These are phyloP conservation scores for Astraeus odoratus DNA, from an alignment of 768 basidiomycete genomes.

Conservation along the genomic window DNA sequence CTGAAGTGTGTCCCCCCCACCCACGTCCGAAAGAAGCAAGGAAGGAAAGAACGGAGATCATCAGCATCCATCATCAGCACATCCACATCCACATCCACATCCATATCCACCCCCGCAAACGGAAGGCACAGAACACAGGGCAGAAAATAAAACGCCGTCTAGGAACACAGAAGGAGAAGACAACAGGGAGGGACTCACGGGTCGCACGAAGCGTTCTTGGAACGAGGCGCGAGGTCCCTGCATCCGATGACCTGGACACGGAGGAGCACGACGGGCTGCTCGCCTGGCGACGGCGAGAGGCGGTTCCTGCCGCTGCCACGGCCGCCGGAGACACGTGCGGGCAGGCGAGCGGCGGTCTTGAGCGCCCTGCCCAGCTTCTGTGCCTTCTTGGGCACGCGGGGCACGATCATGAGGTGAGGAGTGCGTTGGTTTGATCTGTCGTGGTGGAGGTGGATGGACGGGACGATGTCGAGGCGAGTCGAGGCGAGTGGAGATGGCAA, in stretches of 20 bases:
- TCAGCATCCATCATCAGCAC: too few species aligned
- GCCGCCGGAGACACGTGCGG: constrained; percentile 38
- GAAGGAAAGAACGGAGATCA: constrained; percentile 1
- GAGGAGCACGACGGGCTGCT: constrained; percentile 59
- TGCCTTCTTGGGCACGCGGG: constrained; percentile 34
- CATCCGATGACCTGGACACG: constrained; percentile 65
- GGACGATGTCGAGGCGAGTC: too few species aligned
- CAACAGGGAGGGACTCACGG: constrained; percentile 44
- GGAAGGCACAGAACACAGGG: too few species aligned
- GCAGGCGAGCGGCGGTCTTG: constrained; percentile 51
- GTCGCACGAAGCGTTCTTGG: constrained; percentile 65
- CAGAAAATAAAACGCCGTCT: background rate
- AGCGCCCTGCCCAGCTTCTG: constrained; percentile 54
- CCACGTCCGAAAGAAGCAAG: background rate
- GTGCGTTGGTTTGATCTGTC: background rate
- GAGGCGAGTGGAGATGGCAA: too few species aligned
- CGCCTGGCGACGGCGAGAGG: constrained; percentile 47
- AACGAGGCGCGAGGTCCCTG: constrained; percentile 52
- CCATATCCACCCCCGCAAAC: too few species aligned
- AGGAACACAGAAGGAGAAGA: background rate
- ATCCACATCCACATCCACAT: too few species aligned
- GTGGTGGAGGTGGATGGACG: background rate
- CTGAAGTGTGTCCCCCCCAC: too few species aligned
- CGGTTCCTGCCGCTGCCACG: constrained; percentile 31
- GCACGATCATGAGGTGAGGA: constrained; percentile 20